Evolutionary conservation across 306 rosid species (phyloP).

Genomic region (Cicer arietinum): DNA sequence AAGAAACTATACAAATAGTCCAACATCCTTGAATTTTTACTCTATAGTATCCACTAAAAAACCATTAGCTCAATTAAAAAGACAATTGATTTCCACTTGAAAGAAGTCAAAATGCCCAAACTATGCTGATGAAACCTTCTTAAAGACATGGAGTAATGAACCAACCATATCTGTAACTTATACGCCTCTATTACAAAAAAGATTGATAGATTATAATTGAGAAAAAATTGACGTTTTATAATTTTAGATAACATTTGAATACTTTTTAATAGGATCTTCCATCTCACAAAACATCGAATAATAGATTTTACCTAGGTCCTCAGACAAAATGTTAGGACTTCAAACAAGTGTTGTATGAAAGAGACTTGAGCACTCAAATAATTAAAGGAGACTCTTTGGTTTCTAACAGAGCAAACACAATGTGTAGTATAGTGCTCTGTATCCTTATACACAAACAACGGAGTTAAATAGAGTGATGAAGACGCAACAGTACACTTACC

Average conservation of each 20-base stretch:
- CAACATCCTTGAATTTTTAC: slow-evolving; percentile 8
- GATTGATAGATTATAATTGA: not conserved
- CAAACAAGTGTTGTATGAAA: not conserved
- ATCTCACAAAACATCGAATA: slow-evolving; percentile 6
- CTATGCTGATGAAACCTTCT: not conserved
- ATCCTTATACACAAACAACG: slow-evolving; percentile 24
- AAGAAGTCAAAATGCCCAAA: slow-evolving; percentile 10
- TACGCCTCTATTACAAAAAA: not conserved
- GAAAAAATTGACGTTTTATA: no score
- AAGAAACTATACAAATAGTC: not conserved
- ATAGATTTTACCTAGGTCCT: slow-evolving; percentile 4
- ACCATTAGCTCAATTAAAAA: not conserved
- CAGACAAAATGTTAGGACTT: slow-evolving; percentile 18
- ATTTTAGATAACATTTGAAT: not conserved
- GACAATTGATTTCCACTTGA: not conserved
- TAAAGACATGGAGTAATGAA: not conserved
- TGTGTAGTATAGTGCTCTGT: slow-evolving; percentile 1
- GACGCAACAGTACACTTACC: slow-evolving; percentile 58
- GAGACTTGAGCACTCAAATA: slow-evolving; percentile 26
- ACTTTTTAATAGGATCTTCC: not conserved
- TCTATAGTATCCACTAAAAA: not conserved
- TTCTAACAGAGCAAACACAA: not conserved
- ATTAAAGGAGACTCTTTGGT: not conserved
- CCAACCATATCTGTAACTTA: not conserved
- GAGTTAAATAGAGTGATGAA: not conserved